These are phyloP conservation scores for Rhizophagus sp. DNA, from an alignment of 192 early-diverging fungal species.

Conservation along the genomic window DNA sequence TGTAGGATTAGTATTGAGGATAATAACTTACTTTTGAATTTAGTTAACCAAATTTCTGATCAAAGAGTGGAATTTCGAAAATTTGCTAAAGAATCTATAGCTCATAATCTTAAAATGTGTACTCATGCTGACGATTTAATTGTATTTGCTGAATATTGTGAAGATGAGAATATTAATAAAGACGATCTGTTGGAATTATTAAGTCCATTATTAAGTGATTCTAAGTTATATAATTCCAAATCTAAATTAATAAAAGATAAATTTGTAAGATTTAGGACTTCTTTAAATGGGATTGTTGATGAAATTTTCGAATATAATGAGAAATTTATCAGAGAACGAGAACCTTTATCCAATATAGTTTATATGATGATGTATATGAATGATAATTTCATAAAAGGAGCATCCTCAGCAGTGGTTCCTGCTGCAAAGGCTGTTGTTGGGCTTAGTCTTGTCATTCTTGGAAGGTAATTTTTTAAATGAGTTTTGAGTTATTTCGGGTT, in stretches of 20 bases:
- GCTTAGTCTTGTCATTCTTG: neutral
- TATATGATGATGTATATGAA: no score
- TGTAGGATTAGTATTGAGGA: no score
- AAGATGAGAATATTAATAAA: neutral
- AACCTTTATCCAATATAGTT: neutral
- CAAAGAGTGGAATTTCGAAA: neutral
- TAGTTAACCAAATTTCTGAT: neutral
- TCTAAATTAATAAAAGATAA: neutral
- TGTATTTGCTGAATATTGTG: neutral
- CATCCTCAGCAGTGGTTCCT: no score
- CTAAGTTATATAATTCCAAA: neutral
- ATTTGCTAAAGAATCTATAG: neutral
- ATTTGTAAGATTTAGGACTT: neutral
- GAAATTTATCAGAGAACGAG: neutral
- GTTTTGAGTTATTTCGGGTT: no score
- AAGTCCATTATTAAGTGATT: neutral
- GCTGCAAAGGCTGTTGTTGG: no score
- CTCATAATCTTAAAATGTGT: neutral
- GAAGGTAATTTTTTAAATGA: neutral
- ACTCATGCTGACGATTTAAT: neutral
- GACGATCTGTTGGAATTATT: neutral
- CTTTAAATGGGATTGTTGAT: neutral
- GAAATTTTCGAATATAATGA: neutral
- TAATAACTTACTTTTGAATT: no score
- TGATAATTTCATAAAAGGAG: no score